These are phyloP conservation scores for Phaeophleospora eucalypticola DNA, from an alignment of 2,329 filamentous ascomycete genomes.

Conservation along the genomic window DNA sequence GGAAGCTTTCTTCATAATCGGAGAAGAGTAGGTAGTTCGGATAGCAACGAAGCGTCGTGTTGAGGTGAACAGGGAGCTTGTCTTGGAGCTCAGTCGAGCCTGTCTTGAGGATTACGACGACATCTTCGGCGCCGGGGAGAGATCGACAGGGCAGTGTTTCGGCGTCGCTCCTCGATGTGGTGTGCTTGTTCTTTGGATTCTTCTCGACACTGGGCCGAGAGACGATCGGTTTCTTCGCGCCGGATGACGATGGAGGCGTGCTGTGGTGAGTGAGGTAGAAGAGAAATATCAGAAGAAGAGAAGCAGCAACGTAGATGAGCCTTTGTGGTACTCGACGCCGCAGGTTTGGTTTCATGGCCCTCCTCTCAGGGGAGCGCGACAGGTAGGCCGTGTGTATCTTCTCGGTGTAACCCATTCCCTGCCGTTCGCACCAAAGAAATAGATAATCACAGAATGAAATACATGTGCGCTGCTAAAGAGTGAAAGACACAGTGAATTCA, in stretches of 20 bases:
- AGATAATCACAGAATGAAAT: background rate
- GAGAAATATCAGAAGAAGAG: background rate
- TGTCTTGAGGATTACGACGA: slow-evolving; percentile 50
- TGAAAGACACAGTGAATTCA: background rate
- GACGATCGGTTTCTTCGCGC: background rate
- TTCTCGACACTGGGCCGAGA: background rate
- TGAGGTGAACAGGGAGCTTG: slow-evolving; percentile 31
- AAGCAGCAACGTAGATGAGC: slow-evolving; percentile 1
- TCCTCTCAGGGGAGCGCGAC: background rate
- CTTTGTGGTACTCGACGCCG: slow-evolving; percentile 3
- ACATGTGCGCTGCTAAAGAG: background rate
- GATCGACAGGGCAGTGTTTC: slow-evolving; percentile 15
- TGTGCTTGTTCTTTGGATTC: background rate
- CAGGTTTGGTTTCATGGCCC: slow-evolving; percentile 1
- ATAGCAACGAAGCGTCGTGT: slow-evolving; percentile 34
- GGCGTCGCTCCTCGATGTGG: background rate
- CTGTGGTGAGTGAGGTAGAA: slow-evolving; percentile 1
- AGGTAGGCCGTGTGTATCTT: slow-evolving; percentile 3
- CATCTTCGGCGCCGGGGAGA: slow-evolving; percentile 40
- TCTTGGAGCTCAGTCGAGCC: slow-evolving; percentile 32
- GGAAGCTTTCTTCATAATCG: slow-evolving; percentile 35
- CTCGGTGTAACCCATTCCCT: slow-evolving; percentile 1
- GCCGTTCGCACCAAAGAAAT: background rate
- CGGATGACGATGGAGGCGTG: background rate
- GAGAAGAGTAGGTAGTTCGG: slow-evolving; percentile 36